Conservation (phyloP, 257 asterid species). For the Ehretia macrophylla region DNA sequence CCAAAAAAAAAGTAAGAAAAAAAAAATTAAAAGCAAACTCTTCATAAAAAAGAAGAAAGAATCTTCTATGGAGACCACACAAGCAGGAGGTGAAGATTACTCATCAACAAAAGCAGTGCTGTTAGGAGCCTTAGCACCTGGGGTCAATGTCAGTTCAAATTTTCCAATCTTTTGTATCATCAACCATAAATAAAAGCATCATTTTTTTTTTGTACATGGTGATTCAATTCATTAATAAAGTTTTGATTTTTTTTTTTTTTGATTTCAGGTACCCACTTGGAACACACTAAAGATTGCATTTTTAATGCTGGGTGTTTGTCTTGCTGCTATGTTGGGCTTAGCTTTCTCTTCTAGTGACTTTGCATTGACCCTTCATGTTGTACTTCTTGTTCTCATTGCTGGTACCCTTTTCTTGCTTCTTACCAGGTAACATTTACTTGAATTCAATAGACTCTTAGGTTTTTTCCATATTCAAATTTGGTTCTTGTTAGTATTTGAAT, state of each 20-base stretch:
- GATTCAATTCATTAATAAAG: background rate
- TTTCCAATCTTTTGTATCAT: background rate
- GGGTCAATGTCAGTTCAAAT: conserved; percentile 60
- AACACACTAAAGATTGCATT: conserved; percentile 72
- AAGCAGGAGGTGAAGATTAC: conserved; percentile 25
- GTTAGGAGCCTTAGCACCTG: conserved; percentile 86
- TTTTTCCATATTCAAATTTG: too few relatives aligned
- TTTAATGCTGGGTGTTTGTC: conserved; percentile 72
- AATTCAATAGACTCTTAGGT: background rate
- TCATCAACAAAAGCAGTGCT: conserved; percentile 69
- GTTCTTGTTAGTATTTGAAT: too few relatives aligned
- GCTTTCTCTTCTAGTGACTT: conserved; percentile 80
- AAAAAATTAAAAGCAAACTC: too few relatives aligned
- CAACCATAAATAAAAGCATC: too few relatives aligned
- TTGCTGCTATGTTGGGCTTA: conserved; percentile 69
- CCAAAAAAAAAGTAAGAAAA: too few relatives aligned
- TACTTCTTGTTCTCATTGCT: conserved; percentile 63
- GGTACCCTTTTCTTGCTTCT: conserved; percentile 82
- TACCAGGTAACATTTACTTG: conserved; percentile 35
- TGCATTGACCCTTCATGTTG: conserved; percentile 62
- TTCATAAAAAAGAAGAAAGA: too few relatives aligned
- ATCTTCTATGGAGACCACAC: conserved; percentile 36
- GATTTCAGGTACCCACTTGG: conserved; percentile 79
- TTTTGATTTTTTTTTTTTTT: conserved; percentile 13
- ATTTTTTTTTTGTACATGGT: too few relatives aligned